Percentiles rank a stretch among this genome's conserved stretches.
phyloP scores from a whole-genome alignment of 1,284 basidiomycete species.

The Pseudozyma flocculosa region DNA sequence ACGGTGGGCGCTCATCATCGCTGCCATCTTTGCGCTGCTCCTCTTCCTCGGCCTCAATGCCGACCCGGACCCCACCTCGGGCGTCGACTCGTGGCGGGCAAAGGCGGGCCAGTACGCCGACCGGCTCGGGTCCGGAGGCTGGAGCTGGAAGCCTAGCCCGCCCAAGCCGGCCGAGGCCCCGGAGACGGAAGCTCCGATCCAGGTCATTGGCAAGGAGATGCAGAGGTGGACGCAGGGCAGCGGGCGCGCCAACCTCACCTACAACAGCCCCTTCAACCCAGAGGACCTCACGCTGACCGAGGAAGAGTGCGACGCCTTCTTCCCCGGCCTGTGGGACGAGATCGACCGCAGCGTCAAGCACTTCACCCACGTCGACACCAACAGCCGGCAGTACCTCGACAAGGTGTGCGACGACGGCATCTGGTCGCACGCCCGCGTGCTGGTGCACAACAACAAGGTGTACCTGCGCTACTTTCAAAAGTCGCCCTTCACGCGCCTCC shows the following conservation, averaged over 20 bases:
- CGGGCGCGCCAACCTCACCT: slow-evolving; percentile 20
- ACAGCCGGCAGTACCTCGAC: slow-evolving; percentile 44
- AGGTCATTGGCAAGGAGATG: slow-evolving; percentile 26
- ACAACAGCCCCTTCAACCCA: slow-evolving; percentile 47
- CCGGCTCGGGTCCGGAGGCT: slow-evolving; percentile 7
- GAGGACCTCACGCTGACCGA: slow-evolving; percentile 50
- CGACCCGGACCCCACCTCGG: slow-evolving; percentile 3
- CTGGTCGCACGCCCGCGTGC: slow-evolving; percentile 47
- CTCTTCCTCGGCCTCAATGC: slow-evolving; percentile 28
- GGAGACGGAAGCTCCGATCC: neutral
- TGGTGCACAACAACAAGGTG: slow-evolving; percentile 51
- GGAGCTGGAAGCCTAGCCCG: slow-evolving; percentile 1
- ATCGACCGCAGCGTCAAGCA: slow-evolving; percentile 42
- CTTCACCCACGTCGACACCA: slow-evolving; percentile 23
- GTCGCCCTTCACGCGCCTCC: slow-evolving; percentile 38
- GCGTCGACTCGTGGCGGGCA: slow-evolving; percentile 6
- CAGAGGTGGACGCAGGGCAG: slow-evolving; percentile 33
- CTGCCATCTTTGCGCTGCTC: slow-evolving; percentile 12
- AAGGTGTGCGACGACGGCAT: slow-evolving; percentile 46
- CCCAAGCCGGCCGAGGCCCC: neutral
- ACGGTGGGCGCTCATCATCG: slow-evolving; percentile 29
- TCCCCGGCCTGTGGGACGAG: slow-evolving; percentile 49
- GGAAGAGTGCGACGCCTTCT: slow-evolving; percentile 52
- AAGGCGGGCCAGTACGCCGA: slow-evolving; percentile 34
- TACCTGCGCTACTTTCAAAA: slow-evolving; percentile 48